Base-by-base conservation (phyloP, 345 rosid species). In the Trapa incisa region DNA sequence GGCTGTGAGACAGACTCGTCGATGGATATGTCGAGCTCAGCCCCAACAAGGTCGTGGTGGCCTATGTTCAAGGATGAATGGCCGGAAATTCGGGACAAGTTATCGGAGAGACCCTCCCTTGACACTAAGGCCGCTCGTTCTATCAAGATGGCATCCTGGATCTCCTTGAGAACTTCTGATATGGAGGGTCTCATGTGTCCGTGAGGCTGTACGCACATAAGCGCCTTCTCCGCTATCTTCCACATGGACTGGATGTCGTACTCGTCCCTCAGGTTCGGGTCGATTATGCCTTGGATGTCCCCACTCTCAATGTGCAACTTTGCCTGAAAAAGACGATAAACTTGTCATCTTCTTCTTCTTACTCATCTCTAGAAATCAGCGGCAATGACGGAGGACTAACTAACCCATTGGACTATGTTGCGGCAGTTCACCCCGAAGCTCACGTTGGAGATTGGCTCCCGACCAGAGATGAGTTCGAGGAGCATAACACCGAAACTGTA, bases 401-500 rank as follows among this genome's bases (percentile, higher is more conserved):
- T 80, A 75, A 91, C 99, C 99, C 99, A 95, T 76, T 91, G 98
- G 67, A 87, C 99, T 39, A 95, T 95, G 75, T 95, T 86, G n/a
- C 98, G 84, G 76, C 99, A 95, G 75, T 91, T 87, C 22, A 68
- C 83, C 17, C 98, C 98, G 0, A 95, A 95, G 84, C 70, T 94
- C 73, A 86, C 98, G 33, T 86, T 89, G 1, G 98, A 95, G 75
- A 95, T 95, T 68, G 98, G 92, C 78, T 95, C 96, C 67, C 90
- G 96, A 15, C 99, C 98, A 1, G 98, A 89, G 82, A 95, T 87
- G 67, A 95, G 83, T 79, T 95, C 98, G 2, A 95, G 88, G 65
- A 95, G 96, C 79, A 95, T 89, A 70, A 95, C 99, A 2, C 98
- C 99, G 1, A 95, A 95, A 86, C 98, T 89, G 61, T 95, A 95